These are phyloP conservation scores for Yamadazyma laniorum DNA, from an alignment of 805 yeast species.

Conservation along the genomic window DNA sequence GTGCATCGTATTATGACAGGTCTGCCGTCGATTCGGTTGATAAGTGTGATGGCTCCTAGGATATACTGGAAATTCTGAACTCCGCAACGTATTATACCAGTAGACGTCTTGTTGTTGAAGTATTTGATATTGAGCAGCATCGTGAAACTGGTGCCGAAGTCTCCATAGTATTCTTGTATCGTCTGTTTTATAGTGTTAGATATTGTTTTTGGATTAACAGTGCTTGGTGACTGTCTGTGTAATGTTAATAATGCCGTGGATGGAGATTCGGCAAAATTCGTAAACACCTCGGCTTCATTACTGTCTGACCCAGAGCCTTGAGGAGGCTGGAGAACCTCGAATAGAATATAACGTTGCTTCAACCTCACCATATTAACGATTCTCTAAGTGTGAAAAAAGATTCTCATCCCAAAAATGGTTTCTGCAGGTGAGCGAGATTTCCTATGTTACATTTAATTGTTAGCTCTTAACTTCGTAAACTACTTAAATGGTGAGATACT, in stretches of 20 bases:
- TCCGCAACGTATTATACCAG: slow-evolving; percentile 79
- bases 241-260: slow-evolving; percentile 42
- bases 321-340: slow-evolving; percentile 73
- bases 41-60: slow-evolving; percentile 63
- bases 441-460: no score
- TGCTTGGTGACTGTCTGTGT: slow-evolving; percentile 51
- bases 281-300: not conserved
- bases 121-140: slow-evolving; percentile 67
- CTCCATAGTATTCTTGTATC: slow-evolving; percentile 71
- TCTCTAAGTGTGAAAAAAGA: no score
- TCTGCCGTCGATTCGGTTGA: slow-evolving; percentile 48
- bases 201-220: slow-evolving; percentile 49
- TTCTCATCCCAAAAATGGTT: slow-evolving; percentile 1
- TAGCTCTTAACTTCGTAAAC: no score
- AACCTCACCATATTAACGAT: slow-evolving; percentile 80
- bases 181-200: slow-evolving; percentile 53
- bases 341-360: slow-evolving; percentile 79
- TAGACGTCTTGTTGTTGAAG: slow-evolving; percentile 75
- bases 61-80: slow-evolving; percentile 61
- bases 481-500: slow-evolving; percentile 58
- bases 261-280: slow-evolving; percentile 24
- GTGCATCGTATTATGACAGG: slow-evolving; percentile 57
- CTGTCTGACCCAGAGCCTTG: not conserved
- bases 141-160: slow-evolving; percentile 68
- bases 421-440: no score